Base-by-base conservation (phyloP, 305 asterid genomes). In the Solanum aculeatissimum region DNA sequence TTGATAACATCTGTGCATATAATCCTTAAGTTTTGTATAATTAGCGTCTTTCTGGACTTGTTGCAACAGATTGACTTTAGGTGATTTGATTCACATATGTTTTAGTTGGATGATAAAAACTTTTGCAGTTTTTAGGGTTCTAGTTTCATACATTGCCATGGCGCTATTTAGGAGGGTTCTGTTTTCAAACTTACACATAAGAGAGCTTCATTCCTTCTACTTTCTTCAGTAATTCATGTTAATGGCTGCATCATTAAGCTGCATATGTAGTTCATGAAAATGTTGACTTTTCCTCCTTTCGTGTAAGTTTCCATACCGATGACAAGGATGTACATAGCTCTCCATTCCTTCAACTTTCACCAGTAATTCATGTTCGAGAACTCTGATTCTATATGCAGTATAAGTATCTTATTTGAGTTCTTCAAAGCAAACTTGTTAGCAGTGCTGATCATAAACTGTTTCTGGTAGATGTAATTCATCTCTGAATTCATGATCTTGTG, bases 401-500 rank as follows among this genome's bases (percentile, higher is more conserved):
- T 58, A 10, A n/a, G 13, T n/a, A 14, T 58, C 32, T 21, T 58
- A 21, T n/a, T 58, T 58, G 66, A 21, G 29, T 58, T n/a, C 29
- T 58, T 58, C 62, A 21, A 15, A 58, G 66, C 14, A 21, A n/a
- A 3, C 66, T 60, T 21, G 66, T 32, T 60, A 21, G 66, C 5
- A 6, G 14, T 57, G 13, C 35, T 7, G 47, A 27, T 55, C 66
- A 15, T 57, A 2, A 66, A 18, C 49, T 43, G 65, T 38, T 69
- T 42, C 82, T 87, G 3, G 23, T 54, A 54, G 23, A 19, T 90
- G 92, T 29, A 94, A 91, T 86, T 94, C 98, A 88, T 96, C 98
- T 86, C 90, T 94, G 83, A 88, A 78, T 80, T 62, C 69, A 16
- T 86, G 72, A 55, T 88, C 93, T 80, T 88, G 90, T 82, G 74